Conservation (phyloP, 495 filamentous ascomycete genomes). For the Hypoxylon lienhwacheense region DNA sequence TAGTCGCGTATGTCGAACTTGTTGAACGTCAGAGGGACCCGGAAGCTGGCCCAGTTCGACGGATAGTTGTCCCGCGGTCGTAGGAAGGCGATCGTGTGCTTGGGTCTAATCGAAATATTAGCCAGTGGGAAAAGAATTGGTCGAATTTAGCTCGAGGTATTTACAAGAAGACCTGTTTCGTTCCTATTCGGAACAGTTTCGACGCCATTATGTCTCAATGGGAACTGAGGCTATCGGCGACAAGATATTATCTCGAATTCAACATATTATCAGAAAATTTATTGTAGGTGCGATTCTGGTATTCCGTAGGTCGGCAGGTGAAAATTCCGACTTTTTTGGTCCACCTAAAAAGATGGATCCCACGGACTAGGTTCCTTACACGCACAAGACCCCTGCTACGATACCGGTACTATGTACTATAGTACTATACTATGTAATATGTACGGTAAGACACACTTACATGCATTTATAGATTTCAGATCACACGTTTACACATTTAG, state of each 20-base stretch:
- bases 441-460: too few relatives aligned
- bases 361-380: too few relatives aligned
- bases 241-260: slow-evolving; percentile 17
- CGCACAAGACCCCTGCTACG: too few relatives aligned
- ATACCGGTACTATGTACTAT: background rate
- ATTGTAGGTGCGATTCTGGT: background rate
- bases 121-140: background rate
- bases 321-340: slow-evolving; percentile 22
- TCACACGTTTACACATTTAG: background rate
- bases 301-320: slow-evolving; percentile 12
- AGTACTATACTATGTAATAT: too few relatives aligned
- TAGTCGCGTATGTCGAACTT: slow-evolving; percentile 93
- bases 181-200: slow-evolving; percentile 45
- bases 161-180: slow-evolving; percentile 71
- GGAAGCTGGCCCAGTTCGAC: slow-evolving; percentile 78
- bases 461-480: too few relatives aligned
- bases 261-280: background rate
- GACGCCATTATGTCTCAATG: slow-evolving; percentile 22
- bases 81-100: slow-evolving; percentile 74
- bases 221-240: slow-evolving; percentile 2
- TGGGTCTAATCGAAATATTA: slow-evolving; percentile 59
- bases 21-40: slow-evolving; percentile 83
- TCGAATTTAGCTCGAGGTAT: slow-evolving; percentile 28
- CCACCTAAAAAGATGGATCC: background rate
- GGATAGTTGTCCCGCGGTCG: slow-evolving; percentile 67